phyloP scores from a whole-genome alignment of 208 protist genomes.

The Trypanosoma boissoni region DNA sequence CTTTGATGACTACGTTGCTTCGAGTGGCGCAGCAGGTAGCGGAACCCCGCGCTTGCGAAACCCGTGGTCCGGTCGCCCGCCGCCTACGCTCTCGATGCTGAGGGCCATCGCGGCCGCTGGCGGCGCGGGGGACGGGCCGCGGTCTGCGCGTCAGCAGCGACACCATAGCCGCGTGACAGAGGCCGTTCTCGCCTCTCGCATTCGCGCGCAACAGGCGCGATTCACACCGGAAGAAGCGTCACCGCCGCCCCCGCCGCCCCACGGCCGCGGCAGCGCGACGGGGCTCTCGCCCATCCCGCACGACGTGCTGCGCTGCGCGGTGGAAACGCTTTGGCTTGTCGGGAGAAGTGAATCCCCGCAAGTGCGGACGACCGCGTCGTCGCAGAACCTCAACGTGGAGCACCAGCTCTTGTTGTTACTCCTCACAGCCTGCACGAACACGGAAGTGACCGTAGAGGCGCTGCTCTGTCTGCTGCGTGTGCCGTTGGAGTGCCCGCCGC shows the following conservation, averaged over 20 bases:
- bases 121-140: neutral
- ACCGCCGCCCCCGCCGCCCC: too few species aligned
- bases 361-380: neutral
- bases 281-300: slow-evolving; percentile 4
- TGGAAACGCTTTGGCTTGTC: slow-evolving; percentile 20
- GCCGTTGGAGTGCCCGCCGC: neutral
- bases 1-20: too few species aligned
- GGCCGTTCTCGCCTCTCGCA: slow-evolving; percentile 1
- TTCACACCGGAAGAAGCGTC: neutral
- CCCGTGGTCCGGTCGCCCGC: too few species aligned
- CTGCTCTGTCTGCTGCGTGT: slow-evolving; percentile 19
- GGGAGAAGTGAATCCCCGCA: neutral
- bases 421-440: slow-evolving; percentile 14
- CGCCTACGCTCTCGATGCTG: too few species aligned
- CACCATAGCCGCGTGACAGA: slow-evolving; percentile 13
- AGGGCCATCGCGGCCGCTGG: too few species aligned
- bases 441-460: slow-evolving; percentile 8
- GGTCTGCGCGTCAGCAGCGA: slow-evolving; percentile 9
- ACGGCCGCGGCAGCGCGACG: neutral
- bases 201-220: slow-evolving; percentile 2
- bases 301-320: slow-evolving; percentile 10
- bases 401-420: slow-evolving; percentile 19
- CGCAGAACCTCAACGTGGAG: slow-evolving; percentile 7
- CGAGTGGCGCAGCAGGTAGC: too few species aligned
- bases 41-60: too few species aligned